Conservation (phyloP, 2,329 filamentous ascomycete genomes). For the Penicillium sp. region DNA sequence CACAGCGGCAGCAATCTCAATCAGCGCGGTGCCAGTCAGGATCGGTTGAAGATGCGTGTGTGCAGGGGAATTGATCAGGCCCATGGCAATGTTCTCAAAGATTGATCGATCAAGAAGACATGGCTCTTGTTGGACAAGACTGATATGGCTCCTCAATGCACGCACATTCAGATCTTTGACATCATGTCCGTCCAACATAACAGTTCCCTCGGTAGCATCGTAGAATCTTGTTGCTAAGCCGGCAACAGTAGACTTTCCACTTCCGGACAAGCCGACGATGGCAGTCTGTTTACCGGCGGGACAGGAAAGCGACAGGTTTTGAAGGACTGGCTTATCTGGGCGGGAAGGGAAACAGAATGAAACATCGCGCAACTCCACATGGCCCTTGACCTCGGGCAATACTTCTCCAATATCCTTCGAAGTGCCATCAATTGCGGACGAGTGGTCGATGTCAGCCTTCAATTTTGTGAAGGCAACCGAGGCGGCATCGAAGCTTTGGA, state of each 20-base stretch:
- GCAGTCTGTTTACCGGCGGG: conserved; percentile 48
- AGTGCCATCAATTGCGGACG: conserved; percentile 44
- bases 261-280: conserved; percentile 53
- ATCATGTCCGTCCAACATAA: conserved; percentile 61
- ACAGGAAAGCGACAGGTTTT: conserved; percentile 4
- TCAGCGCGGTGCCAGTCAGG: conserved; percentile 49
- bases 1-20: conserved; percentile 39
- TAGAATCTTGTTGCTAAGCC: conserved; percentile 61
- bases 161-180: conserved; percentile 55
- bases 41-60: conserved; percentile 8
- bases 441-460: conserved; percentile 55
- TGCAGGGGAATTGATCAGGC: conserved; percentile 14
- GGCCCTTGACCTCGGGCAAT: conserved; percentile 18
- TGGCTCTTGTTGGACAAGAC: conserved; percentile 12
- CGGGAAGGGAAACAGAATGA: conserved; percentile 27
- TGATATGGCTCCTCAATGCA: conserved; percentile 9
- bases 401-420: conserved; percentile 8
- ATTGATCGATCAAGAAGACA: conserved; percentile 13
- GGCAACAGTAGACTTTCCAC: conserved; percentile 64
- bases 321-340: conserved; percentile 15
- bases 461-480: conserved; percentile 56
- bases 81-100: conserved; percentile 11
- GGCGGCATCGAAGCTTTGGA: conserved; percentile 48
- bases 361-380: conserved; percentile 31
- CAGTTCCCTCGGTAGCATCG: conserved; percentile 57